A percentile compares a stretch with the other conserved stretches of the same genome.
Conservation (phyloP, 495 filamentous ascomycete species). For the Aspergillus panamensis region DNA sequence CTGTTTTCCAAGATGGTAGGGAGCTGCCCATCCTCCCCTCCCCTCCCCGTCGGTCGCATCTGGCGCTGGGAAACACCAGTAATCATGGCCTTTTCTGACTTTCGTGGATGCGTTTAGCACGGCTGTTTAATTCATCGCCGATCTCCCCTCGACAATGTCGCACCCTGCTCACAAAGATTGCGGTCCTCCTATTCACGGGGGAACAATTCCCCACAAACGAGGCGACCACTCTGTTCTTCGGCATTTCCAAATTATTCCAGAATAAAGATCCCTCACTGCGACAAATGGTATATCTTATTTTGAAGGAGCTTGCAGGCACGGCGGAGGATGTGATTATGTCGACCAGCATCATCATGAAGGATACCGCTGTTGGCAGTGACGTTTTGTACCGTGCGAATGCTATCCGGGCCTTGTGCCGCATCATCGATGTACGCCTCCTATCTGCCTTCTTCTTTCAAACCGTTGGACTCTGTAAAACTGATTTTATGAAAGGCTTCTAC, state of each 20-base stretch:
- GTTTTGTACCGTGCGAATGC: slow-evolving; percentile 95
- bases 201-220: slow-evolving; percentile 96
- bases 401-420: slow-evolving; percentile 90
- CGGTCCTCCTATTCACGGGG: slow-evolving; percentile 91
- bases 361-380: slow-evolving; percentile 92
- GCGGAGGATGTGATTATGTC: slow-evolving; percentile 99
- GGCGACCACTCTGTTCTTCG: slow-evolving; percentile 97
- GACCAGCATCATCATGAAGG: slow-evolving; percentile 99
- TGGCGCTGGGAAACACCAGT: slow-evolving; percentile 13
- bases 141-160: slow-evolving; percentile 94
- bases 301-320: slow-evolving; percentile 95
- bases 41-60: slow-evolving; percentile 15
- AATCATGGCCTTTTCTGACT: slow-evolving; percentile 13
- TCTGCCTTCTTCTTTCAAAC: not conserved
- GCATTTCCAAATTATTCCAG: slow-evolving; percentile 99
- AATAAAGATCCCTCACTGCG: slow-evolving; percentile 97
- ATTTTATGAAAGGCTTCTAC: slow-evolving; percentile 67
- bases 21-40: slow-evolving; percentile 23
- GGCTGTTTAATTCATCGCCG: slow-evolving; percentile 94
- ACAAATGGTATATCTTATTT: slow-evolving; percentile 97
- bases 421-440: slow-evolving; percentile 76
- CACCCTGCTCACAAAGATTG: slow-evolving; percentile 94
- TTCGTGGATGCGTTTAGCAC: slow-evolving; percentile 55
- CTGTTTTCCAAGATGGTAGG: slow-evolving; percentile 98
- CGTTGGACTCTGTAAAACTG: not conserved